A percentile compares a stretch with the other conserved stretches of the same genome.
phyloP scores from a whole-genome alignment of 2,329 filamentous ascomycete genomes.

The Fusarium torreyae region DNA sequence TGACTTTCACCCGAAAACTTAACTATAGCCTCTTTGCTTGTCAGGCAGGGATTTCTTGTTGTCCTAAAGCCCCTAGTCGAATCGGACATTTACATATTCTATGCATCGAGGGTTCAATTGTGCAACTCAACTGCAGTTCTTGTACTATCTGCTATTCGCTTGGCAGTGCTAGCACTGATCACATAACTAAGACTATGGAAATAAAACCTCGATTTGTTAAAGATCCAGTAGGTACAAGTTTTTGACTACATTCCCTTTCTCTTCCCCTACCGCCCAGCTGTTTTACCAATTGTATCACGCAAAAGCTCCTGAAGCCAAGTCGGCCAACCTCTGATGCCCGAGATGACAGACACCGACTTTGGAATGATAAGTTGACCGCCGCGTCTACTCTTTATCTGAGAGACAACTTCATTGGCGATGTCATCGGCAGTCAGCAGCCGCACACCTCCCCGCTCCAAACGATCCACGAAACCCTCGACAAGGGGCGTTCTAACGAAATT shows the following conservation, averaged over 20 bases:
- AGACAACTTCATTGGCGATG: conserved; percentile 61
- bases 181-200: too few species aligned
- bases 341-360: conserved; percentile 33
- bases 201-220: neutral
- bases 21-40: neutral
- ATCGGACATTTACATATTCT: neutral
- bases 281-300: conserved; percentile 51
- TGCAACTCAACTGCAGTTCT: neutral
- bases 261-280: conserved; percentile 1
- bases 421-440: conserved; percentile 53
- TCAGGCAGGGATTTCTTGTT: too few species aligned
- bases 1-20: too few species aligned
- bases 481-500: conserved; percentile 66
- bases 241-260: neutral
- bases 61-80: too few species aligned
- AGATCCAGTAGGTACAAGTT: neutral
- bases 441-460: conserved; percentile 50
- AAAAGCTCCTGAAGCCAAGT: conserved; percentile 55
- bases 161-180: too few species aligned
- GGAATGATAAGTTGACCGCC: conserved; percentile 66
- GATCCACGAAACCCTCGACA: conserved; percentile 52
- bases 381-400: conserved; percentile 60
- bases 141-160: neutral
- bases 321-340: conserved; percentile 59
- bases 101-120: neutral